Evolutionary conservation across 2,329 filamentous ascomycete species (phyloP).

Genomic region (Periconia sp.): DNA sequence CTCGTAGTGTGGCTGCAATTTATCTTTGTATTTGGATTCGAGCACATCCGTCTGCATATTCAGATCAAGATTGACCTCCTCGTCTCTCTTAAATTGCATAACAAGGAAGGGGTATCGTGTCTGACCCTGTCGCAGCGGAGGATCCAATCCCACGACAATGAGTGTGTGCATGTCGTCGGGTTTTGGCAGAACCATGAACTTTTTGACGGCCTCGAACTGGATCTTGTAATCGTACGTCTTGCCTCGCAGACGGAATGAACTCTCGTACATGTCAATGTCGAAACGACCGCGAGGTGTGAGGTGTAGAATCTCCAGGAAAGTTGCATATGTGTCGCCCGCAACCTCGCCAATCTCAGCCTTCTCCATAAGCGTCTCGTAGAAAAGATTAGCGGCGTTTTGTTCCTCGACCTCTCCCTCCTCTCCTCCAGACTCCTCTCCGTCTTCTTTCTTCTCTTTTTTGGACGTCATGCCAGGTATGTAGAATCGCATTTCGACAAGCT

Average conservation of each 20-base stretch:
- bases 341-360: conserved; percentile 99
- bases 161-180: conserved; percentile 97
- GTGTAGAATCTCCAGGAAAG: conserved; percentile 94
- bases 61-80: conserved; percentile 93
- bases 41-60: conserved; percentile 93
- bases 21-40: conserved; percentile 84
- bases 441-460: conserved; percentile 68
- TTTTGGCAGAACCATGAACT: conserved; percentile 97
- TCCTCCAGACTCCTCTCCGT: conserved; percentile 57
- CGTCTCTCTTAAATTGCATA: conserved; percentile 98
- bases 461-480: conserved; percentile 90
- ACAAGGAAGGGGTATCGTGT: conserved; percentile 97
- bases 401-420: conserved; percentile 66
- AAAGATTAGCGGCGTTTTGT: conserved; percentile 93
- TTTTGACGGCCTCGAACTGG: conserved; percentile 96
- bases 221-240: conserved; percentile 99
- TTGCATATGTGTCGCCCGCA: conserved; percentile 96
- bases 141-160: conserved; percentile 91
- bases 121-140: conserved; percentile 92
- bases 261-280: conserved; percentile 99
- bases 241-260: conserved; percentile 91
- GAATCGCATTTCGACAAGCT: conserved; percentile 97
- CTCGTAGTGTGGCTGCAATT: conserved; percentile 86
- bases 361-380: conserved; percentile 96
- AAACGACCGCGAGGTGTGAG: conserved; percentile 98